Evolutionary conservation across 2,329 filamentous ascomycete genomes (phyloP).

Genomic region (Chaetomiaceae sp.): DNA sequence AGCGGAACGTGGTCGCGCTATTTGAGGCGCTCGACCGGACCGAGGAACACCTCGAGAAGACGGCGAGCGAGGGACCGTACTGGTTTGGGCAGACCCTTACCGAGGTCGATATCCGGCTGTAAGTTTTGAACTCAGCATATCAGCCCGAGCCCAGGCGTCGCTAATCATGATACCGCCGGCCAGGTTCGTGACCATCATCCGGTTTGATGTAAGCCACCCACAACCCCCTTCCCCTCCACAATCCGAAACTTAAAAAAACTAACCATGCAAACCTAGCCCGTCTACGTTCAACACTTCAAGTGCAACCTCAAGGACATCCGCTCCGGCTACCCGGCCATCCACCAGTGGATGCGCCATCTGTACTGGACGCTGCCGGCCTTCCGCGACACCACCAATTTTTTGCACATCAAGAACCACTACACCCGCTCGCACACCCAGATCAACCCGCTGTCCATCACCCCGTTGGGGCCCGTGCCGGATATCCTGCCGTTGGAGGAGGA

Average conservation of each 20-base stretch:
- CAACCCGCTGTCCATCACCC: constrained; percentile 70
- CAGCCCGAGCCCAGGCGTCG: not conserved
- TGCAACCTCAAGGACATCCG: constrained; percentile 84
- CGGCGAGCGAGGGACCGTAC: constrained; percentile 52
- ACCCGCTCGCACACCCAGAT: constrained; percentile 61
- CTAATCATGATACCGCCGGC: not conserved
- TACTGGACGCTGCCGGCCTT: constrained; percentile 84
- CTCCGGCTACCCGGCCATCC: constrained; percentile 73
- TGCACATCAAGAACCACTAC: constrained; percentile 86
- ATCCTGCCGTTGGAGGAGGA: constrained; percentile 76
- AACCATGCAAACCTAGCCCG: constrained; percentile 38
- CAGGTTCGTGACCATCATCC: constrained; percentile 64
- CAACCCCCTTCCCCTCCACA: constrained; percentile 19
- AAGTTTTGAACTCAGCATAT: constrained; percentile 28
- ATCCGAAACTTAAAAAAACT: not conserved
- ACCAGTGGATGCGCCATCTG: constrained; percentile 75
- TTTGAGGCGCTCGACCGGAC: constrained; percentile 74
- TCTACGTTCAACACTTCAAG: constrained; percentile 86
- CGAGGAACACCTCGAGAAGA: constrained; percentile 60
- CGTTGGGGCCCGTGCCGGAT: constrained; percentile 77
- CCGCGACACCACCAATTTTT: constrained; percentile 77
- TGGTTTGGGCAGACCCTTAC: constrained; percentile 73
- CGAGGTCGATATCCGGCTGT: constrained; percentile 75
- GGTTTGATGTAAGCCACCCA: constrained; percentile 56
- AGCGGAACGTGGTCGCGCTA: constrained; percentile 63